Evolutionary conservation across 257 asterid species (phyloP), one percentile per base, ranked within the genome.

Genomic region (Solanum paucissectum): DNA sequence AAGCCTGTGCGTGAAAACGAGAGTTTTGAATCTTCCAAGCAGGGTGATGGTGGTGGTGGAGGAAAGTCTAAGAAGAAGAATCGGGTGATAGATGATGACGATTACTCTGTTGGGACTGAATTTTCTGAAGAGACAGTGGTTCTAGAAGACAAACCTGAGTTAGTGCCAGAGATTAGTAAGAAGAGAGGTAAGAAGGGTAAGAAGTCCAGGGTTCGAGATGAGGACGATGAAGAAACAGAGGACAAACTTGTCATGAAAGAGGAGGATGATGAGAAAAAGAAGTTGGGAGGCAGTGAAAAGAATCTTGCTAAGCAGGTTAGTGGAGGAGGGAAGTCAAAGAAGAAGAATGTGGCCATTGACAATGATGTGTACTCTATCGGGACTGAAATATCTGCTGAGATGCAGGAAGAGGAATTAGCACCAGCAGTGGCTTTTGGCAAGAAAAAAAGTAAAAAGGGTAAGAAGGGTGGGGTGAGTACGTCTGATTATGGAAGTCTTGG

Each of bases 31-130:
- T 23, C 64, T 25, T n/a, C 60, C 40, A 66, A 85, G 64, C 29
- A 81, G 85, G 85, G 23, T 16, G 89, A 87, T 36, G 93, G 89
- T 1, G 96, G 91, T 25, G 94, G 91, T 25, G 94, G 93, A 12
- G 98, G 96, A 79, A 95, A 92, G 91, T 92, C 96, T 7, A 96
- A 94, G 92, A 95, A 93, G 94, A 95, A 97, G 92, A 91, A 88
- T 11, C 69, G 90, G 87, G 46, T 89, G 90, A 91, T 95, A 88
- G 91, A 90, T 62, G 98, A 97, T 52, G 96, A 94, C 88, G 99
- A 97, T 73, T 97, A 94, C 73, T 89, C 92, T 7, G 58, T 96
- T 86, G 98, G 93, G 87, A 90, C 93, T 14, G 98, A 94, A 69
- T 23, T 94, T 27, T 90, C 98, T 1, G 98, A 94, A 88, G 98